These are phyloP conservation scores for Pilaira anomala DNA, from an alignment of 192 early-diverging fungal species.

Conservation along the genomic window DNA sequence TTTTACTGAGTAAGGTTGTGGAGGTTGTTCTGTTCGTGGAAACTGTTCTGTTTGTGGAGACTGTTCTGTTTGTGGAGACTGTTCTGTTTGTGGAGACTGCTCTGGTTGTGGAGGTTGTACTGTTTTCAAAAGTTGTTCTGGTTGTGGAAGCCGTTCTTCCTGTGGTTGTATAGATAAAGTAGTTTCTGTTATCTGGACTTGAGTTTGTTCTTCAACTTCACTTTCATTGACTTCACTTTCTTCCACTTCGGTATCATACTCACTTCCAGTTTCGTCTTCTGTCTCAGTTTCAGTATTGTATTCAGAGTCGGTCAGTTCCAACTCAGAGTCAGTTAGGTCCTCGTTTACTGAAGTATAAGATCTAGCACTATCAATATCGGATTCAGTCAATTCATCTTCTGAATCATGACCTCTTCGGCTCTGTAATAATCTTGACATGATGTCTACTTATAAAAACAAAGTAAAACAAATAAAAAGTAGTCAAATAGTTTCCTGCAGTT, in stretches of 20 bases:
- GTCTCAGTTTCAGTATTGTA: background rate
- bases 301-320: background rate
- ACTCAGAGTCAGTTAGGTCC: background rate
- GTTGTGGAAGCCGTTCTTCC: background rate
- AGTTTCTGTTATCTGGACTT: background rate
- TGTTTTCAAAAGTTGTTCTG: background rate
- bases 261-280: background rate
- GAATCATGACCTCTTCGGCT: background rate
- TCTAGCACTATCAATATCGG: background rate
- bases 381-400: background rate
- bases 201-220: background rate
- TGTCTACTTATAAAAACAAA: background rate
- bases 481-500: background rate
- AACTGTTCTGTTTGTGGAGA: background rate
- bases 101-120: background rate
- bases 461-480: background rate
- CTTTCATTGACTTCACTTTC: too few relatives aligned
- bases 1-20: too few relatives aligned
- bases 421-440: slow-evolving; percentile 3
- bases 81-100: background rate
- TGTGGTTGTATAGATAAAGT: background rate
- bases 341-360: background rate
- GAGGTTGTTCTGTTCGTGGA: too few relatives aligned
- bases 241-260: background rate
- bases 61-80: background rate